These are phyloP conservation scores for Leptographium wingfieldii DNA, from an alignment of 2,329 filamentous ascomycete species.

Conservation along the genomic window DNA sequence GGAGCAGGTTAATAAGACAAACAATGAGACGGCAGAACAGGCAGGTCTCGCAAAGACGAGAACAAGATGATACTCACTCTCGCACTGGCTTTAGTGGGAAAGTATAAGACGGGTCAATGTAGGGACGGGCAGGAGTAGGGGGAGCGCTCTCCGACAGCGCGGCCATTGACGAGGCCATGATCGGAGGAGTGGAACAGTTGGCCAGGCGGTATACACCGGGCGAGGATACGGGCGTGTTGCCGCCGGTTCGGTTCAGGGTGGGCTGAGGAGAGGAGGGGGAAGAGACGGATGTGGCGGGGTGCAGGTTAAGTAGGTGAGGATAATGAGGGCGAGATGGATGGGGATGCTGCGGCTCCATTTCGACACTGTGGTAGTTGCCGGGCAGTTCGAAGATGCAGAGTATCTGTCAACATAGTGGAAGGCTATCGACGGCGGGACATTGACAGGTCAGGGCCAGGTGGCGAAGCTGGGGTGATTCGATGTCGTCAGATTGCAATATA, in stretches of 20 bases:
- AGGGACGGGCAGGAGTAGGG: slow-evolving; percentile 36
- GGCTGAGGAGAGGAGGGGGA: slow-evolving; percentile 22
- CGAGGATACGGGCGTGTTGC: slow-evolving; percentile 46
- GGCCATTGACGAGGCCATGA: slow-evolving; percentile 23
- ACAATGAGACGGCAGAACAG: background rate
- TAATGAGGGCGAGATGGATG: slow-evolving; percentile 17
- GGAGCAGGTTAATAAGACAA: slow-evolving; percentile 3
- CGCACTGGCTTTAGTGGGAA: slow-evolving; percentile 62
- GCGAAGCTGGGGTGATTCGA: background rate
- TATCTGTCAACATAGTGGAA: background rate
- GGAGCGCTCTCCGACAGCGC: slow-evolving; percentile 40
- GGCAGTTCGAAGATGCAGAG: background rate
- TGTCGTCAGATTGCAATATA: background rate
- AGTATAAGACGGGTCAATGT: slow-evolving; percentile 51
- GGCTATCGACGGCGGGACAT: background rate
- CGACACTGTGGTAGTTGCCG: background rate
- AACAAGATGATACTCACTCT: slow-evolving; percentile 45
- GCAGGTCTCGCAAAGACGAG: background rate
- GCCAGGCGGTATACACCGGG: slow-evolving; percentile 48
- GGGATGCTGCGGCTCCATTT: slow-evolving; percentile 17
- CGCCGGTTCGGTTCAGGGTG: slow-evolving; percentile 18
- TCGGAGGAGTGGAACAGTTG: slow-evolving; percentile 24
- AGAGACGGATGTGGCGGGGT: slow-evolving; percentile 15
- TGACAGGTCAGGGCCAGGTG: background rate
- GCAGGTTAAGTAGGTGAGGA: slow-evolving; percentile 22